Base-by-base conservation (phyloP, 345 rosid species). In the Hibiscus tridactylites region DNA sequence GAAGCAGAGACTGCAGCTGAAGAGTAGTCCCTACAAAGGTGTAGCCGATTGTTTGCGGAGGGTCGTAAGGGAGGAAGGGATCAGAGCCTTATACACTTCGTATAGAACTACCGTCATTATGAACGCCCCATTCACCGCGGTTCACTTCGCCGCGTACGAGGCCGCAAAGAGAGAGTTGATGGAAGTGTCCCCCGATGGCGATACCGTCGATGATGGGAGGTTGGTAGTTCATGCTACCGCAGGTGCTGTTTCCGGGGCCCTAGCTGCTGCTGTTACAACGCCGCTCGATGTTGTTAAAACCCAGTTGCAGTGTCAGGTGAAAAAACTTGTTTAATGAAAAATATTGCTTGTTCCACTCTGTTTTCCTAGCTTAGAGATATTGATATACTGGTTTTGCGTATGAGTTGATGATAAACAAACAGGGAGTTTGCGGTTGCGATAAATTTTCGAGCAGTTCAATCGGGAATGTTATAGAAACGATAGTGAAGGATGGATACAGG, bases 231-330 rank as follows among this genome's bases (percentile, higher is more conserved):
- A 92, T 67, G 99, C 97, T 64, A 90, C 96, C 0, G 99, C 96
- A 0, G 97, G 99, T 54, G 99, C 99, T 0, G 91, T 79, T 11
- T 97, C 97, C 8, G 96, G 99, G 6, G 97, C 91, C 0, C 65
- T 88, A 58, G 99, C 96, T 0, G 92, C 97, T 50, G 96, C 85
- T 9, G 68, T 89, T 4, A 95, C 97, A 0, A 90, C 97, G 5
- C 99, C 96, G 3, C 89, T 95, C 7, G 97, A 95, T 53, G 97
- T 92, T 47, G 97, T 92, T 31, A 95, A 95, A 82, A 95, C 99
- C 61, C 97, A 90, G 81, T 78, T 95, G 85, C 99, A 94, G 83
- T 92, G 98, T 71, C 99, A 90, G 99, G 97, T 92, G 10, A 26
- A 49, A 24, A 65, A n/a, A 24, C 35, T 44, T 21, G 13, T 65